phyloP scores from a whole-genome alignment of 139 green algal genomes.

The Volvox reticuliferus region DNA sequence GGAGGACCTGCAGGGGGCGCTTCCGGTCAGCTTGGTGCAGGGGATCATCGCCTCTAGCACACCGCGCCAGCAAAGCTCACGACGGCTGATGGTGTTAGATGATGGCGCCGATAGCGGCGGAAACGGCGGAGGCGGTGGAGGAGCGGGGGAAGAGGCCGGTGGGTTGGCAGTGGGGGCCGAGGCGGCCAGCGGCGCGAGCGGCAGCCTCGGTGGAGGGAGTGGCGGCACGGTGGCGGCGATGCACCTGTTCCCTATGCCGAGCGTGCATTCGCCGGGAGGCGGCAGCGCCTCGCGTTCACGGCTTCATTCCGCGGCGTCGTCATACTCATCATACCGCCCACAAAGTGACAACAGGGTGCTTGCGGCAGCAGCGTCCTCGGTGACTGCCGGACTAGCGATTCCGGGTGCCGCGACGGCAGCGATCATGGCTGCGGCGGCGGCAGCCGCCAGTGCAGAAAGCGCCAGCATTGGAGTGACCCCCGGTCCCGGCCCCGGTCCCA shows the following conservation, averaged over 20 bases:
- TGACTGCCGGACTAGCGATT: not conserved
- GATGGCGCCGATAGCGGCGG: not conserved
- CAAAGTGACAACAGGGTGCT: not conserved
- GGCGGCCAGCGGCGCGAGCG: not conserved
- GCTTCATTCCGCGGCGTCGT: not conserved
- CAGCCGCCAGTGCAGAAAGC: not conserved
- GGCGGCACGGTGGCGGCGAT: not conserved
- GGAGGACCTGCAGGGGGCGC: conserved; percentile 25
- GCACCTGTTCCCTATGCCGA: conserved; percentile 41
- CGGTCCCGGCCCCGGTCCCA: not conserved
- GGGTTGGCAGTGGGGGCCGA: not conserved
- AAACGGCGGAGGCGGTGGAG: not conserved
- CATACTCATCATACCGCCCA: not conserved
- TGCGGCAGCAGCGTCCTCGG: not conserved
- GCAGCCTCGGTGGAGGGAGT: not conserved
- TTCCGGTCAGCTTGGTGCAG: conserved; percentile 27
- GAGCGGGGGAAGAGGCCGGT: not conserved
- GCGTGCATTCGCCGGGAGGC: conserved; percentile 11
- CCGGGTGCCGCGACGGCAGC: conserved; percentile 10
- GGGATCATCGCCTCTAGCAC: conserved; percentile 23
- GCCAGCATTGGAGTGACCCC: not conserved
- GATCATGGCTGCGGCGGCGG: not conserved
- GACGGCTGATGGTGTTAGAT: not conserved
- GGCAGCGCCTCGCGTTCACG: not conserved
- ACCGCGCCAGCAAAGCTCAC: not conserved